Evolutionary conservation across 345 rosid genomes (phyloP).

Genomic region (Cardamine occulta): DNA sequence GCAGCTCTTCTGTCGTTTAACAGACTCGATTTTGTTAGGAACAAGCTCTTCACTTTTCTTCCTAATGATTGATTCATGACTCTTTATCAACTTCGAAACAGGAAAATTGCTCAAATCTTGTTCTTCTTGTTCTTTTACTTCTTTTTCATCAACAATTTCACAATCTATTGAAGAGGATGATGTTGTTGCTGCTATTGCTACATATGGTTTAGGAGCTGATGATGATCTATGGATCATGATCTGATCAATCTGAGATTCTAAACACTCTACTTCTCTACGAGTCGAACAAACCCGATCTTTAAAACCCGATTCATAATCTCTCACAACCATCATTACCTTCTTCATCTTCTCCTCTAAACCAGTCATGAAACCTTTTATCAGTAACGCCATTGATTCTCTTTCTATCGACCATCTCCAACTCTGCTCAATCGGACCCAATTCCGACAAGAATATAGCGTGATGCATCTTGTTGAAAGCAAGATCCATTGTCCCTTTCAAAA

Average conservation of each 20-base stretch:
- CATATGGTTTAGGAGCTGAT: conserved; percentile 22
- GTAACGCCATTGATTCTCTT: conserved; percentile 47
- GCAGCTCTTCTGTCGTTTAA: conserved; percentile 43
- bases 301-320: conserved; percentile 49
- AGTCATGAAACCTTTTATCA: conserved; percentile 57
- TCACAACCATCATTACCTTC: conserved; percentile 47
- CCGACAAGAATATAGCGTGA: conserved; percentile 62
- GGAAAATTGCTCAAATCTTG: conserved; percentile 38
- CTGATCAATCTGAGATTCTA: conserved; percentile 40
- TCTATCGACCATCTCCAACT: conserved; percentile 69
- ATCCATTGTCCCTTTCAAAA: conserved; percentile 74
- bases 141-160: conserved; percentile 17
- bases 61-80: conserved; percentile 63
- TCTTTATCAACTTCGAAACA: conserved; percentile 66
- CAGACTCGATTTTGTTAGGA: conserved; percentile 23
- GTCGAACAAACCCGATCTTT: conserved; percentile 45
- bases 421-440: conserved; percentile 66
- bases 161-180: conserved; percentile 28
- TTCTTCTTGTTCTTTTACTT: conserved; percentile 25
- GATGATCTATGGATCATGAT: neutral
- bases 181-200: conserved; percentile 13
- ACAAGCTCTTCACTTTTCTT: conserved; percentile 53
- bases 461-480: conserved; percentile 84
- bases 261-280: conserved; percentile 50
- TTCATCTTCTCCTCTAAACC: conserved; percentile 44